A percentile compares a stretch with the other conserved stretches of the same genome.
Conservation (phyloP, 1,139 yeast genomes). For the Casaregolazyma suthepensis region DNA sequence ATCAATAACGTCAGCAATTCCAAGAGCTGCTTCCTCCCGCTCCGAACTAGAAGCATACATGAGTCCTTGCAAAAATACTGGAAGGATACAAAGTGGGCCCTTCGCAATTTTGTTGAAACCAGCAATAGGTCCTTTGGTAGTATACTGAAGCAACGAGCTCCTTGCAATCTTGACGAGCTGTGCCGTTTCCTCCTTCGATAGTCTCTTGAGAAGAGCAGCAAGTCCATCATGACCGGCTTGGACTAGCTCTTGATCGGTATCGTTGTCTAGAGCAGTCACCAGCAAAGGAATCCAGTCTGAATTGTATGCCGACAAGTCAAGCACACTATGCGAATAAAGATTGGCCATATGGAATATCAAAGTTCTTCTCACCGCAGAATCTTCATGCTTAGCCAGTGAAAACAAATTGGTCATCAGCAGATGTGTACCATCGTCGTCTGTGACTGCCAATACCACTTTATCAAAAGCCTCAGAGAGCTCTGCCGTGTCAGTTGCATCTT, state of each 20-base stretch:
- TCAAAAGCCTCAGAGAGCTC: constrained; percentile 56
- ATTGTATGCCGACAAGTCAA: constrained; percentile 69
- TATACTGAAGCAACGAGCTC: constrained; percentile 64
- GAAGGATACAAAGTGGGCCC: constrained; percentile 85
- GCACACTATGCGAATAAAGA: constrained; percentile 58
- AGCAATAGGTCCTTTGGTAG: constrained; percentile 55
- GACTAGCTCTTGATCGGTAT: constrained; percentile 58
- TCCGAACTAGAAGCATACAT: constrained; percentile 88
- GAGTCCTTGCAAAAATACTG: constrained; percentile 89
- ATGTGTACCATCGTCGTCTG: constrained; percentile 76
- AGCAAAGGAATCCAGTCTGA: constrained; percentile 71
- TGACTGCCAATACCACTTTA: constrained; percentile 62
- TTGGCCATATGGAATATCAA: constrained; percentile 64
- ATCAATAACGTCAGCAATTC: constrained; percentile 80
- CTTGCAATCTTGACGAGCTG: constrained; percentile 71
- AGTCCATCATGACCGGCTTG: constrained; percentile 65
- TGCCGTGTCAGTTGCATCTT: constrained; percentile 32
- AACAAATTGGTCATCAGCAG: constrained; percentile 79
- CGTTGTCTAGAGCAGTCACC: constrained; percentile 62
- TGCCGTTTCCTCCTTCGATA: constrained; percentile 70
- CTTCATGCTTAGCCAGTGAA: constrained; percentile 71
- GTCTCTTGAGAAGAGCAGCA: constrained; percentile 58
- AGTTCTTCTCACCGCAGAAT: constrained; percentile 51
- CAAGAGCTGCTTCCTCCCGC: constrained; percentile 81
- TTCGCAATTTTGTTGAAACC: constrained; percentile 70